These are phyloP conservation scores for Populus euphratica DNA, from an alignment of 345 rosid species.

Conservation along the genomic window DNA sequence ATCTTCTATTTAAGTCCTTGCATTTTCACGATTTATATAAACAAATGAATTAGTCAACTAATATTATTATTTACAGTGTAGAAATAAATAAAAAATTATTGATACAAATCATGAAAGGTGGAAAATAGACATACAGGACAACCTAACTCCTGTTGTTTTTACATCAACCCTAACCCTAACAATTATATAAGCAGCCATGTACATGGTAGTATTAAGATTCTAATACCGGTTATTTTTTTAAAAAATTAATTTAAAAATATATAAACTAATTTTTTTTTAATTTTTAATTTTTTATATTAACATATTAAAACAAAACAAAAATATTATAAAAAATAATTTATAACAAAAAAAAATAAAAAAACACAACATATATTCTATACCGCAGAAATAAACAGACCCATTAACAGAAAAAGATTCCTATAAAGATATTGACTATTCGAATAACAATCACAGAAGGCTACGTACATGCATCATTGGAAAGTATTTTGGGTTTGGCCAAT, in stretches of 20 bases:
- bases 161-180: constrained; percentile 31
- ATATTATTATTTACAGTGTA: background rate
- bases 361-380: too few species aligned
- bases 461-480: background rate
- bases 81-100: background rate
- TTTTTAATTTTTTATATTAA: too few species aligned
- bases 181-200: constrained; percentile 36
- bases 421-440: constrained; percentile 43
- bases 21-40: background rate
- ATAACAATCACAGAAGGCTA: constrained; percentile 25
- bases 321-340: too few species aligned
- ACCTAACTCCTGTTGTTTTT: constrained; percentile 27
- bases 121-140: constrained; percentile 4
- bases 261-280: too few species aligned
- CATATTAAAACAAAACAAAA: too few species aligned
- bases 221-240: too few species aligned
- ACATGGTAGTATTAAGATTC: background rate
- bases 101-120: background rate
- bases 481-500: background rate
- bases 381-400: too few species aligned
- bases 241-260: too few species aligned
- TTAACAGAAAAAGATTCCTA: constrained; percentile 40
- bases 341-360: too few species aligned
- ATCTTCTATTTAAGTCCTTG: background rate
- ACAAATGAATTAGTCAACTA: background rate